These are phyloP conservation scores for Hanseniaspora jakobsenii DNA, from an alignment of 805 yeast genomes.

Conservation along the genomic window DNA sequence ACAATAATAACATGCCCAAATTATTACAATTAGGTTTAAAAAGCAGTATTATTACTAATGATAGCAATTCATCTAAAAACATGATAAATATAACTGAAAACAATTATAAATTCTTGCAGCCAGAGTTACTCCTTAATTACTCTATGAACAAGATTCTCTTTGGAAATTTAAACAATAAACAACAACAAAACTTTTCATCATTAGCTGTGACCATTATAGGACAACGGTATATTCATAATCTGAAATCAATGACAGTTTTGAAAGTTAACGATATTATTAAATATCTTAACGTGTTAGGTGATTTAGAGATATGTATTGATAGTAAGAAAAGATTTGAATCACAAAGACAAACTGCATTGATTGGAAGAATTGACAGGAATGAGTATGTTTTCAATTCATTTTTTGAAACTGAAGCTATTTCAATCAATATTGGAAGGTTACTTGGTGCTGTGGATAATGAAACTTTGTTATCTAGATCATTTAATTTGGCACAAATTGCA, in stretches of 20 bases:
- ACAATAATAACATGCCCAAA: not conserved
- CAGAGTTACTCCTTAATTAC: constrained; percentile 43
- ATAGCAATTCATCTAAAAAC: constrained; percentile 34
- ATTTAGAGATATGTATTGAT: constrained; percentile 23
- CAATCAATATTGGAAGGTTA: not conserved
- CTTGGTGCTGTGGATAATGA: constrained; percentile 14
- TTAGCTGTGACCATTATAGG: constrained; percentile 46
- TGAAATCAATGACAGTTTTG: constrained; percentile 39
- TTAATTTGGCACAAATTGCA: constrained; percentile 51
- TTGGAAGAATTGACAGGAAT: not conserved
- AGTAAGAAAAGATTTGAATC: not conserved
- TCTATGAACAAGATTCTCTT: constrained; percentile 46
- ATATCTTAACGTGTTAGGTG: constrained; percentile 50
- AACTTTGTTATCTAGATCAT: constrained; percentile 40
- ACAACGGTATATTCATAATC: constrained; percentile 37
- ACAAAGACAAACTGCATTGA: not conserved
- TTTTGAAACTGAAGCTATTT: constrained; percentile 8
- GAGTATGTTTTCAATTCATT: constrained; percentile 6
- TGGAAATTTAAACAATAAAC: constrained; percentile 40
- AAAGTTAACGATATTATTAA: constrained; percentile 39
- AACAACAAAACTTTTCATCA: constrained; percentile 47
- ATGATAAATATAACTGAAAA: constrained; percentile 51
- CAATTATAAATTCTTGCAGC: constrained; percentile 34
- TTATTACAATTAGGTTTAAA: constrained; percentile 45
- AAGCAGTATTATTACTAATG: constrained; percentile 59